Evolutionary conservation across 2,329 filamentous ascomycete genomes (phyloP).

Genomic region (Westerdykella ornata): DNA sequence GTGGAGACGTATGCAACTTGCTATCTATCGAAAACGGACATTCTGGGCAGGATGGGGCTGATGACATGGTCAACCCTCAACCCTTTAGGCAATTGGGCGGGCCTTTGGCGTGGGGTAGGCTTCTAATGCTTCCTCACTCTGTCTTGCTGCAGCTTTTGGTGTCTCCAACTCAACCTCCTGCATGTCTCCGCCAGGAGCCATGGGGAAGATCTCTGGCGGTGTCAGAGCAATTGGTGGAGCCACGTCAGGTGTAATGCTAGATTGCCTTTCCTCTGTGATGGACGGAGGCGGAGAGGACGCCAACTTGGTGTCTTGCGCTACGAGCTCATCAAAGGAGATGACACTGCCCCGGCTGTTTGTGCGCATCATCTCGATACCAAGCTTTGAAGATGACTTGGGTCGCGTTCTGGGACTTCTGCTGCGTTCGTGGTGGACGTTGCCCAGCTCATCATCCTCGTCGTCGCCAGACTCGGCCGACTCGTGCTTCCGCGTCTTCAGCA

Average conservation of each 20-base stretch:
- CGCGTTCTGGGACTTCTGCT: slow-evolving; percentile 46
- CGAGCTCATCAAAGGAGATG: slow-evolving; percentile 44
- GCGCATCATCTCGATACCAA: slow-evolving; percentile 96
- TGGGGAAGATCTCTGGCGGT: slow-evolving; percentile 48
- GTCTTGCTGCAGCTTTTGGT: slow-evolving; percentile 30
- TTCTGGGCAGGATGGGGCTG: neutral
- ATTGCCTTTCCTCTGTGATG: slow-evolving; percentile 37
- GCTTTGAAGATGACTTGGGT: slow-evolving; percentile 59
- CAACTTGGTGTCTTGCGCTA: slow-evolving; percentile 28
- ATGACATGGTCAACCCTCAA: slow-evolving; percentile 2
- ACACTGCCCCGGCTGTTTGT: slow-evolving; percentile 88
- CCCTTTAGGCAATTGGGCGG: slow-evolving; percentile 9
- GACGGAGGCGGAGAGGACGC: slow-evolving; percentile 36
- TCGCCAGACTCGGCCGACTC: slow-evolving; percentile 85
- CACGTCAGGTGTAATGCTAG: slow-evolving; percentile 15
- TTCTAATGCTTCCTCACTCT: slow-evolving; percentile 28
- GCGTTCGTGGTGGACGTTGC: slow-evolving; percentile 46
- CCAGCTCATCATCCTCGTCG: slow-evolving; percentile 89
- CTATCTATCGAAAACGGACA: neutral
- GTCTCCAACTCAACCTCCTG: slow-evolving; percentile 39
- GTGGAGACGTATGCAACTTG: slow-evolving; percentile 1
- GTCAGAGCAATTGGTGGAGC: slow-evolving; percentile 39
- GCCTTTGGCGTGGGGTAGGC: slow-evolving; percentile 40
- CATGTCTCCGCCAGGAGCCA: slow-evolving; percentile 37
- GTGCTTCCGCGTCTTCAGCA: slow-evolving; percentile 62